A percentile compares a stretch with the other conserved stretches of the same genome.
Evolutionary conservation across 768 basidiomycete genomes (phyloP).

Genomic region (Leccinum incarnatum): DNA sequence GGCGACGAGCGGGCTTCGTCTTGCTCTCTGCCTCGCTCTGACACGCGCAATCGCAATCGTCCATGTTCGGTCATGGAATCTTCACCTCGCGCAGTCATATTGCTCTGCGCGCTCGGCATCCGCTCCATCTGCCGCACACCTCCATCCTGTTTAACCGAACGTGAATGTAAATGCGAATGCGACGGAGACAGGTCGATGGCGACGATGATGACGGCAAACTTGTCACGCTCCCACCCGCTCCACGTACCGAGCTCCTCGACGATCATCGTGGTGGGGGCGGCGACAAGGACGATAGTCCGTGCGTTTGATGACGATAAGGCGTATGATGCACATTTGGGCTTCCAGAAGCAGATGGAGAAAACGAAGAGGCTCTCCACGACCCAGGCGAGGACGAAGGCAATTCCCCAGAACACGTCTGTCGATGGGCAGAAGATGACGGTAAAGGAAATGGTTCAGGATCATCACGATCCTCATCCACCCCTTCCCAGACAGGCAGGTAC

Average conservation of each 20-base stretch:
- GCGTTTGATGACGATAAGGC: background rate
- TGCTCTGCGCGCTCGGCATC: conserved; percentile 26
- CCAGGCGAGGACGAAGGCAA: conserved; percentile 15
- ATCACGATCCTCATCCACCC: conserved; percentile 7
- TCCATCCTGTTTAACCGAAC: conserved; percentile 4
- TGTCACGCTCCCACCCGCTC: background rate
- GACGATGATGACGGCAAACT: conserved; percentile 5
- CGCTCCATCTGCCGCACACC: conserved; percentile 20
- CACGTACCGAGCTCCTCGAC: conserved; percentile 12
- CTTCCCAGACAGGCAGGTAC: conserved; percentile 11
- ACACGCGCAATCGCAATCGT: background rate
- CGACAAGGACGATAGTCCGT: conserved; percentile 4
- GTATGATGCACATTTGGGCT: conserved; percentile 43
- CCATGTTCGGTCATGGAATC: conserved; percentile 6
- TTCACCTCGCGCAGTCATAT: conserved; percentile 28
- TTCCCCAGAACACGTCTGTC: conserved; percentile 11
- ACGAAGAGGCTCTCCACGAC: conserved; percentile 47
- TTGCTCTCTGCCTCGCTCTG: conserved; percentile 4
- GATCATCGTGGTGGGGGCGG: conserved; percentile 29
- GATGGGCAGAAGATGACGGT: background rate
- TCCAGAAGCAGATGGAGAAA: conserved; percentile 24
- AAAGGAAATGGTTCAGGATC: conserved; percentile 9
- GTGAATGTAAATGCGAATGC: background rate
- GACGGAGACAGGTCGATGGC: background rate
- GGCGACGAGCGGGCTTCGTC: background rate